phyloP scores from a whole-genome alignment of 1,284 basidiomycete species.

The Heterobasidion irregulare region DNA sequence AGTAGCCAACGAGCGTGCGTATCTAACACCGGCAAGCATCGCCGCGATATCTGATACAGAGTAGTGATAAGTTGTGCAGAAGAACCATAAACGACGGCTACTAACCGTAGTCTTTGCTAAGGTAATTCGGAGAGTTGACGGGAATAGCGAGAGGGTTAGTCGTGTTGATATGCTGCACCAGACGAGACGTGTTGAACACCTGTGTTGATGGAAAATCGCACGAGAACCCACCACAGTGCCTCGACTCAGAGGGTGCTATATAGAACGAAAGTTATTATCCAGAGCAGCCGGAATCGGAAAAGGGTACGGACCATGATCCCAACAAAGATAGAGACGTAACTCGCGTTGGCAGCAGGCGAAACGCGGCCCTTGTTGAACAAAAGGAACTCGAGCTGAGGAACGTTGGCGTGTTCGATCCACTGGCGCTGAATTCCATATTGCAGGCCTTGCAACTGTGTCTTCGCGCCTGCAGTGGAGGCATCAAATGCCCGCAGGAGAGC shows the following conservation, averaged over 20 bases:
- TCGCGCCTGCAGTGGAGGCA: background rate
- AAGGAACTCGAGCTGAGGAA: constrained; percentile 5
- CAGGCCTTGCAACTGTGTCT: background rate
- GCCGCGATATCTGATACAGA: no score
- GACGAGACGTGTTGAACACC: background rate
- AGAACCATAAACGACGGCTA: background rate
- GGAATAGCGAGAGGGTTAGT: constrained; percentile 2
- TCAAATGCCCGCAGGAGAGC: background rate
- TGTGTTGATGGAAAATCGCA: background rate
- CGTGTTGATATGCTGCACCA: constrained; percentile 4
- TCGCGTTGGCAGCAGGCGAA: background rate
- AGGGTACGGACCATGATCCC: constrained; percentile 1
- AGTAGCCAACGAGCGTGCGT: no score
- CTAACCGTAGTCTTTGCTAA: constrained; percentile 3
- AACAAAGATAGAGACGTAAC: constrained; percentile 3
- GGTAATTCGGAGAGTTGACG: constrained; percentile 3
- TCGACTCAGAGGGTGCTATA: constrained; percentile 5
- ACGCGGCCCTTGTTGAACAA: constrained; percentile 2
- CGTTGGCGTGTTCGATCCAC: constrained; percentile 3
- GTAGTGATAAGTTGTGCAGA: no score
- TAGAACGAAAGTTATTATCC: background rate
- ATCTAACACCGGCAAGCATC: no score
- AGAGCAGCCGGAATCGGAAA: background rate
- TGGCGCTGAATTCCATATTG: constrained; percentile 3
- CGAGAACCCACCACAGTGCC: constrained; percentile 3